Percentiles rank a stretch among this genome's conserved stretches.
These are phyloP conservation scores for Neurospora sp. DNA, from an alignment of 2,329 filamentous ascomycete species.

Conservation along the genomic window DNA sequence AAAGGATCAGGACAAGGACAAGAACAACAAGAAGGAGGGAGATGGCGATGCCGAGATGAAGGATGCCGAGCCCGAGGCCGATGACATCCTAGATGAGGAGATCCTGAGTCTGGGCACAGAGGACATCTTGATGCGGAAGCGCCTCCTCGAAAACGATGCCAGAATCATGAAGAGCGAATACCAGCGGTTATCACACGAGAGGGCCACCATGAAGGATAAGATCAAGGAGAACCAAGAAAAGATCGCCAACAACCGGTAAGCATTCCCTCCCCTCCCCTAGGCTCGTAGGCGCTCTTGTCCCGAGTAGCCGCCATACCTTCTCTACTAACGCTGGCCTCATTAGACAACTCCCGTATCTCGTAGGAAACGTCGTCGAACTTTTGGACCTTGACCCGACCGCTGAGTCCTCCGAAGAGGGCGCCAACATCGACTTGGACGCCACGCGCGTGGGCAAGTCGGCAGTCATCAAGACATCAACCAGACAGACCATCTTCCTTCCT, in stretches of 20 bases:
- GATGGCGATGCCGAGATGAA: constrained; percentile 86
- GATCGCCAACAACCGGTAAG: constrained; percentile 95
- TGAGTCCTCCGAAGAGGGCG: constrained; percentile 93
- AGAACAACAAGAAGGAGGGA: constrained; percentile 45
- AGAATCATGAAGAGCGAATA: constrained; percentile 98
- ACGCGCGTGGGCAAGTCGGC: constrained; percentile 95
- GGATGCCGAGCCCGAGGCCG: constrained; percentile 60
- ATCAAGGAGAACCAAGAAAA: constrained; percentile 99
- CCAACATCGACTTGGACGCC: constrained; percentile 96
- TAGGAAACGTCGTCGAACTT: constrained; percentile 96
- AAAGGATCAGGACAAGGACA: constrained; percentile 40
- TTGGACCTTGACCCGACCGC: constrained; percentile 92
- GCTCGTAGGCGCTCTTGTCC: not conserved
- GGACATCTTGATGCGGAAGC: constrained; percentile 85
- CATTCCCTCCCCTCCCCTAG: not conserved
- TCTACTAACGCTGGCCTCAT: constrained; percentile 12
- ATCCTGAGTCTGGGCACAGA: constrained; percentile 87
- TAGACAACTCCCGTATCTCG: constrained; percentile 94
- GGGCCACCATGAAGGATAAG: constrained; percentile 92
- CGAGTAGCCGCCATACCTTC: not conserved
- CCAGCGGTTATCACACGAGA: constrained; percentile 89
- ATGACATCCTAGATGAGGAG: constrained; percentile 84
- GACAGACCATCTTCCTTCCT: constrained; percentile 96
- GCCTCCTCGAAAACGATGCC: constrained; percentile 92
- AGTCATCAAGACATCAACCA: constrained; percentile 97